phyloP scores from a whole-genome alignment of 225 moss, liverwort and hornwort species.

The Physcomitrium patens region DNA sequence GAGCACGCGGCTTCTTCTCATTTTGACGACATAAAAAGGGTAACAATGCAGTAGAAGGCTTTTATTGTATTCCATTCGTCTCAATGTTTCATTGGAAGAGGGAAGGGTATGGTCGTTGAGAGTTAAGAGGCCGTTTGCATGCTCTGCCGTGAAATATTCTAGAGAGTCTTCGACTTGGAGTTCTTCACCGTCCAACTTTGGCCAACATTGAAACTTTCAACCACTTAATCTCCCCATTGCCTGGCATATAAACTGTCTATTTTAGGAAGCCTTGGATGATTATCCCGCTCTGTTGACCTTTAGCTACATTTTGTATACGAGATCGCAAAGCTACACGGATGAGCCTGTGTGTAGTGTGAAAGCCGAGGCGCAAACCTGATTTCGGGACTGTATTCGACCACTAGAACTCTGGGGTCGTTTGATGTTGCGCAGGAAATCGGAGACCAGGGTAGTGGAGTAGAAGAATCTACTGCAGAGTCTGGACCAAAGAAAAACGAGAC shows the following conservation, averaged over 20 bases:
- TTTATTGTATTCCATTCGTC: neutral
- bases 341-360: slow-evolving; percentile 7
- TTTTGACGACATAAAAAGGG: slow-evolving; percentile 42
- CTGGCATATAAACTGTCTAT: too few species aligned
- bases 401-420: neutral
- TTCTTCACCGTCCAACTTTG: too few species aligned
- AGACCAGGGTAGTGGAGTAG: slow-evolving; percentile 25
- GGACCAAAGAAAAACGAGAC: slow-evolving; percentile 32
- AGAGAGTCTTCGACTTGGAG: too few species aligned
- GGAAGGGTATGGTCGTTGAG: neutral
- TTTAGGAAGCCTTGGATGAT: neutral
- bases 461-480: slow-evolving; percentile 38
- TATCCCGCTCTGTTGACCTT: neutral
- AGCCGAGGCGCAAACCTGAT: slow-evolving; percentile 1
- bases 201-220: too few species aligned
- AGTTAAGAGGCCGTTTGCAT: neutral
- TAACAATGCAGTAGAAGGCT: slow-evolving; percentile 31
- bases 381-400: neutral
- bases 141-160: too few species aligned
- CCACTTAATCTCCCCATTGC: too few species aligned
- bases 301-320: neutral
- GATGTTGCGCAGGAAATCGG: slow-evolving; percentile 42
- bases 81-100: neutral
- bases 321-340: too few species aligned
- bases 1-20: slow-evolving; percentile 19